phyloP scores from a whole-genome alignment of 2,329 filamentous ascomycete species.

The Colletotrichum zoysiae region DNA sequence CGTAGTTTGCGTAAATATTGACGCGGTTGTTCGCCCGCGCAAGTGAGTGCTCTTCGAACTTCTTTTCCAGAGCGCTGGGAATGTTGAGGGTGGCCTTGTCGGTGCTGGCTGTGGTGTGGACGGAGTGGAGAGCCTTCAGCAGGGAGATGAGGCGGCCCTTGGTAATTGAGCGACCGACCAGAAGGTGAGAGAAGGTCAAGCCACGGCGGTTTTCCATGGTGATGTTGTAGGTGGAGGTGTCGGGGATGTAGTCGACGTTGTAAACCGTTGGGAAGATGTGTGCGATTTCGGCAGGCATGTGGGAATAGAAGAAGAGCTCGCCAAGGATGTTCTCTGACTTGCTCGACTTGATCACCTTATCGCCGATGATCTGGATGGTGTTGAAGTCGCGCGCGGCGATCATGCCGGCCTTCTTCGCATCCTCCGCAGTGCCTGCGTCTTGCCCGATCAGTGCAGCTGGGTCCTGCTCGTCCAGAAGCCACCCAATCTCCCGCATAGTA shows the following conservation, averaged over 20 bases:
- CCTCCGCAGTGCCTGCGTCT: constrained; percentile 35
- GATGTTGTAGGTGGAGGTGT: constrained; percentile 47
- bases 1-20: constrained; percentile 48
- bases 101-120: constrained; percentile 44
- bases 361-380: constrained; percentile 48
- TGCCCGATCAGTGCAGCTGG: constrained; percentile 39
- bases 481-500: constrained; percentile 48
- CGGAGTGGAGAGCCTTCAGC: constrained; percentile 45
- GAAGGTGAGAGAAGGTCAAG: constrained; percentile 47
- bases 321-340: constrained; percentile 49
- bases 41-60: constrained; percentile 44
- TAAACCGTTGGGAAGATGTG: constrained; percentile 46
- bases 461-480: constrained; percentile 47
- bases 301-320: constrained; percentile 51
- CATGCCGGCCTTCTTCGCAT: constrained; percentile 46
- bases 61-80: constrained; percentile 43
- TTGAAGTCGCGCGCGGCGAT: constrained; percentile 49
- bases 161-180: constrained; percentile 50
- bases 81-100: constrained; percentile 44
- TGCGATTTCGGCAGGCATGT: constrained; percentile 45
- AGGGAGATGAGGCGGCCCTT: constrained; percentile 46
- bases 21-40: constrained; percentile 43
- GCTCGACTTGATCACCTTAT: constrained; percentile 49
- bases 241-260: constrained; percentile 46
- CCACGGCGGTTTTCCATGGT: constrained; percentile 49